phyloP scores from a whole-genome alignment of 2,329 filamentous ascomycete species.

The Apiospora hydei region DNA sequence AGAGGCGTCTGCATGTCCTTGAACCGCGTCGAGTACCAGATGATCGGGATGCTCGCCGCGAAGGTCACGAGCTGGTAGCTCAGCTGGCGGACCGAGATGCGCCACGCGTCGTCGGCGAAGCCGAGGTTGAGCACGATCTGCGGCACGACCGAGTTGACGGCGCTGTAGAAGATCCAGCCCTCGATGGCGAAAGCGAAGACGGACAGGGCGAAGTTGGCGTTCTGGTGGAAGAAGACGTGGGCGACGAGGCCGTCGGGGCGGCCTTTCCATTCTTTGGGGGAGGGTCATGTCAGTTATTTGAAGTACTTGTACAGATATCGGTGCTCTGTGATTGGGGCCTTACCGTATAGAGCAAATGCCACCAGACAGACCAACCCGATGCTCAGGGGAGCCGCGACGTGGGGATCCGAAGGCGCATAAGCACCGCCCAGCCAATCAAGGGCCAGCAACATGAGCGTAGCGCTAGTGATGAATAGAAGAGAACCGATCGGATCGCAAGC shows the following conservation, averaged over 20 bases:
- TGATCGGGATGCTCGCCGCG: slow-evolving; percentile 51
- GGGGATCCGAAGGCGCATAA: slow-evolving; percentile 48
- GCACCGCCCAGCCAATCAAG: slow-evolving; percentile 55
- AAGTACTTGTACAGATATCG: not conserved
- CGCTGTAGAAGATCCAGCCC: slow-evolving; percentile 65
- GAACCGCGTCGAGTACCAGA: slow-evolving; percentile 53
- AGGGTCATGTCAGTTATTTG: not conserved
- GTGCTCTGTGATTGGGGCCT: slow-evolving; percentile 25
- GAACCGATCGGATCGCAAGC: slow-evolving; percentile 57
- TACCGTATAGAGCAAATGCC: slow-evolving; percentile 50
- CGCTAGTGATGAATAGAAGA: slow-evolving; percentile 45
- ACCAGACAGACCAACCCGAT: slow-evolving; percentile 50
- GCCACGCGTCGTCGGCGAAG: slow-evolving; percentile 54
- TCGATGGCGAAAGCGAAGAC: slow-evolving; percentile 64
- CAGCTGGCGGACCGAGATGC: slow-evolving; percentile 56
- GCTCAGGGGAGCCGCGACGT: slow-evolving; percentile 49
- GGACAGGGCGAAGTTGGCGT: slow-evolving; percentile 61
- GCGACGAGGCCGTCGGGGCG: slow-evolving; percentile 60
- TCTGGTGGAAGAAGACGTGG: slow-evolving; percentile 61
- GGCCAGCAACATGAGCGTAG: slow-evolving; percentile 45
- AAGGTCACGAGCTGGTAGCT: slow-evolving; percentile 51
- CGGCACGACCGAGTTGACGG: slow-evolving; percentile 57
- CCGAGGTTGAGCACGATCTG: slow-evolving; percentile 57
- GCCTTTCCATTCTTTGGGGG: slow-evolving; percentile 59
- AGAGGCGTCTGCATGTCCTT: slow-evolving; percentile 58